Evolutionary conservation across 345 rosid genomes (phyloP), one percentile per base, ranked within the genome.

Genomic region (Rubroshorea leprosula): DNA sequence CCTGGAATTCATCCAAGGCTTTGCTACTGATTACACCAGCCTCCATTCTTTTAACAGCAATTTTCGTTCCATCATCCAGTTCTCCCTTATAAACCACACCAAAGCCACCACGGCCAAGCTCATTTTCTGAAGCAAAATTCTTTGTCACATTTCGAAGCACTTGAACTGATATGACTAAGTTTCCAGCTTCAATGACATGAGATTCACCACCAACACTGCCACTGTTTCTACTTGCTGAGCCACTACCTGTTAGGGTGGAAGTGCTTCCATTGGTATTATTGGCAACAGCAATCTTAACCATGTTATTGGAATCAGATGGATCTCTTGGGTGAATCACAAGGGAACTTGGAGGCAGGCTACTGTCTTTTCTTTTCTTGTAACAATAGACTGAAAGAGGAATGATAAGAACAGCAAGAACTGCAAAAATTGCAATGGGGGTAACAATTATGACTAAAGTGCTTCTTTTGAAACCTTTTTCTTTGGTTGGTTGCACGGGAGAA

Each of bases 11-110:
- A 23, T 76, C 72, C 55, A 86, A 52, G 19, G 82, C 94, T 74
- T 79, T 83, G 63, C 21, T 83, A 68, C 72, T 74, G 31, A 83
- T 79, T 43, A 79, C 77, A 25, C 87, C 78, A 16, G 80, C 68
- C 62, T 86, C 94, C 94, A 86, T 86, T 75, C 87, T 77, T 75
- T 86, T 86, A 56, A 86, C 94, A 0, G 89, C 94, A 48, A 86
- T 86, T 56, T 70, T 72, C 12, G 89, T 86, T 64, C 94, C 94
- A 46, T 79, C 89, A 13, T 81, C 80, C 7, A 86, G 61, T 18
- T 83, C 87, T 56, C 94, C 89, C 53, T 81, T 83, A 23, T 86
- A 86, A 49, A 86, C 94, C 17, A 83, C 89, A 24, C 94, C 94
- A 53, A 86, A 86, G 23, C 94, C 89, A 55, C 94, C 89, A 6